Evolutionary conservation across 1,139 yeast species (phyloP), one percentile per base, ranked within the genome.

Genomic region (Suhomyces chickasaworum): DNA sequence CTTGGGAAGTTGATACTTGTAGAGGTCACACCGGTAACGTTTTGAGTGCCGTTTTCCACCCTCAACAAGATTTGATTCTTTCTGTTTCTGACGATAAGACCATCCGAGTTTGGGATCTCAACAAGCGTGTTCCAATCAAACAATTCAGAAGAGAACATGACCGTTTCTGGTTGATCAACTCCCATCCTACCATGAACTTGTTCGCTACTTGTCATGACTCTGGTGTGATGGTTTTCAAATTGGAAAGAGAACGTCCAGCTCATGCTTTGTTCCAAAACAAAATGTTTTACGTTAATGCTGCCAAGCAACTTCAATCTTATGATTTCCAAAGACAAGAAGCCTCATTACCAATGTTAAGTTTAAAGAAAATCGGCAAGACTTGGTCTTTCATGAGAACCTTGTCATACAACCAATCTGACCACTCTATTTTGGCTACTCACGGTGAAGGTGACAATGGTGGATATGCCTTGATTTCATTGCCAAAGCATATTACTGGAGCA

Each of bases 1-100:
- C 99, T 27, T 95, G 99, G 98, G 99, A 95, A 68, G 95, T 95
- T 45, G 99, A 95, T 64, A 89, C 98, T 37, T 93, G 97, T 69
- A 82, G 99, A 61, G 99, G 99, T 45, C 99, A 95, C 66, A 86
- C 96, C 39, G 91, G 93, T 62, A 90, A 89, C 62, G 96, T 93
- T 47, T 83, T 91, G 48, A 78, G 95, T 66, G 91, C 90, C 36
- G 74, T 89, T 45, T 95, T 95, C 80, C 97, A 93, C 61, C 98
- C 99, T 37, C 84, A 83, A 56, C 96, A 90, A 68, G 97, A 93
- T 58, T 75, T 93, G 63, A 91, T 95, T 55, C 75, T 95, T 46
- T 91, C 98, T 21, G 96, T 91, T 40, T 86, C 96, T 54, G 99
- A 93, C 66, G 99, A 95, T 71, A 90, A 89, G 69, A 91, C 99